Conservation (phyloP, 768 basidiomycete species). For the Daedaleopsis sinensis region DNA sequence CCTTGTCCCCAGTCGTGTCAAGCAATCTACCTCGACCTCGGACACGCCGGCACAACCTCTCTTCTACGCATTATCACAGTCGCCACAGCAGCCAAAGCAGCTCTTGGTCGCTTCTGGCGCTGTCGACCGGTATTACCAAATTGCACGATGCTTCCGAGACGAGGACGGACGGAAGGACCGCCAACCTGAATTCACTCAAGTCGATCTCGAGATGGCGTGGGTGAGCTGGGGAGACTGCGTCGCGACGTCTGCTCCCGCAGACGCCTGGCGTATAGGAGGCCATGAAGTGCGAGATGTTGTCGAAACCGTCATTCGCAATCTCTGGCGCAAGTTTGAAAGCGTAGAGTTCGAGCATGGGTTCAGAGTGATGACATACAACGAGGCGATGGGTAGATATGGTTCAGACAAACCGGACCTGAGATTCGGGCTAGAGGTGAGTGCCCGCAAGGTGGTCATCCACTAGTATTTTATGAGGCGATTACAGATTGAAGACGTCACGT, state of each 20-base stretch:
- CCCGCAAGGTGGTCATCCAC: no score
- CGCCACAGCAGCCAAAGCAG: constrained; percentile 96
- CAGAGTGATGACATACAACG: constrained; percentile 82
- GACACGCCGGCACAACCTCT: constrained; percentile 31
- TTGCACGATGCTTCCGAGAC: constrained; percentile 94
- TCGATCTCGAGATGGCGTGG: constrained; percentile 97
- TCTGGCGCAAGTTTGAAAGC: constrained; percentile 77
- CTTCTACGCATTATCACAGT: constrained; percentile 93
- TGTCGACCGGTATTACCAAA: constrained; percentile 89
- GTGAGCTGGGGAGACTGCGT: constrained; percentile 69
- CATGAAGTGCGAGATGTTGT: constrained; percentile 77
- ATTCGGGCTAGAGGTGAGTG: constrained; percentile 79
- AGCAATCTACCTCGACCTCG: constrained; percentile 35
- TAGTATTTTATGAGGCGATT: not conserved
- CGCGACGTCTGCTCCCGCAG: constrained; percentile 3
- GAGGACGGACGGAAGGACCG: constrained; percentile 94
- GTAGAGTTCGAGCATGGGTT: constrained; percentile 64
- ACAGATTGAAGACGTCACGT: constrained; percentile 30
- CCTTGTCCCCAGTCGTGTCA: constrained; percentile 77
- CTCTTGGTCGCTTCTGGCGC: constrained; percentile 88
- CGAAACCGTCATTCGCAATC: constrained; percentile 69
- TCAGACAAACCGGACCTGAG: constrained; percentile 95
- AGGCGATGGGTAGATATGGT: constrained; percentile 96
- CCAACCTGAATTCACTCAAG: constrained; percentile 96
- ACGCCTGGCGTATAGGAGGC: constrained; percentile 85